phyloP scores from a whole-genome alignment of 805 yeast species.

The Ogataea nakhonphanomensis region DNA sequence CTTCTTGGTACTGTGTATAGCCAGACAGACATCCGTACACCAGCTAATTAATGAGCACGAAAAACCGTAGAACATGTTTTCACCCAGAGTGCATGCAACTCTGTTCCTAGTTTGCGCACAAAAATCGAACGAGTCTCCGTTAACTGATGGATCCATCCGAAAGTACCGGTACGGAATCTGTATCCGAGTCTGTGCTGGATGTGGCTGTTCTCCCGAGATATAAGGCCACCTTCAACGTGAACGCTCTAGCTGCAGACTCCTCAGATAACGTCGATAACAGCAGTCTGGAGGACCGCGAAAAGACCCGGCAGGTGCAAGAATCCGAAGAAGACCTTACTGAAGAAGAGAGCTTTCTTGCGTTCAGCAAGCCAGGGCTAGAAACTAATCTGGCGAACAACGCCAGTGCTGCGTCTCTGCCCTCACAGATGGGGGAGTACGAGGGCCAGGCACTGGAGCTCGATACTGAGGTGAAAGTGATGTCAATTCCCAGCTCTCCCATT shows the following conservation, averaged over 20 bases:
- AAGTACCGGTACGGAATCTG: not conserved
- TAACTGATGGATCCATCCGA: slow-evolving; percentile 7
- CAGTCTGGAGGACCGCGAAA: slow-evolving; percentile 1
- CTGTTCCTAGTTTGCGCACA: not conserved
- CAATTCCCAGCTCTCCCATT: slow-evolving; percentile 11
- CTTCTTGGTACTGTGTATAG: not conserved
- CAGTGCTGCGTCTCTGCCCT: slow-evolving; percentile 6
- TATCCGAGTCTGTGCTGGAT: not conserved
- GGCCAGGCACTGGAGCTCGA: slow-evolving; percentile 12
- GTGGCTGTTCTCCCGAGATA: slow-evolving; percentile 25
- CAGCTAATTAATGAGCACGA: not conserved
- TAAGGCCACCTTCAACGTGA: slow-evolving; percentile 29
- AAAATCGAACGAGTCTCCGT: not conserved
- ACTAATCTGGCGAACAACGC: not conserved
- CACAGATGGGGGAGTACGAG: slow-evolving; percentile 20
- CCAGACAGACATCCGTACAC: slow-evolving; percentile 7
- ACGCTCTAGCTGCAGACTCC: slow-evolving; percentile 22
- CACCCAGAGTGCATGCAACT: slow-evolving; percentile 4
- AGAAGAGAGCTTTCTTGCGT: not conserved
- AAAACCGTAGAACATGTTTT: slow-evolving; percentile 9
- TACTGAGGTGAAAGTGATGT: slow-evolving; percentile 17
- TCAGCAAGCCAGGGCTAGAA: not conserved
- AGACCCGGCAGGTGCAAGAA: not conserved
- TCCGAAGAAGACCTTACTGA: not conserved
- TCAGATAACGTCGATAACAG: slow-evolving; percentile 2